phyloP scores from a whole-genome alignment of 2,329 filamentous ascomycete genomes.

The Calonectria pseudoturangicola region DNA sequence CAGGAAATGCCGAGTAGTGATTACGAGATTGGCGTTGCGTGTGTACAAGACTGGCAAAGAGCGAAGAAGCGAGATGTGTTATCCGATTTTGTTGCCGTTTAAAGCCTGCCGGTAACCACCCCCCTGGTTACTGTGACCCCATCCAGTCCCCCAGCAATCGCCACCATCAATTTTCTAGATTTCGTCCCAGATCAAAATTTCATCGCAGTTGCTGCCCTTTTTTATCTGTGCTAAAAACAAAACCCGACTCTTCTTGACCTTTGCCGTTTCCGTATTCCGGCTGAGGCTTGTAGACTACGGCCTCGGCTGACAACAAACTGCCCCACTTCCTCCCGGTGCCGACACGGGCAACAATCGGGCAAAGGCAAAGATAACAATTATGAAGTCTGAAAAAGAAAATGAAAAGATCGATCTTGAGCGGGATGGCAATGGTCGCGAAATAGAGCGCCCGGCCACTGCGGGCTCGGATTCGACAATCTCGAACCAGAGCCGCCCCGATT shows the following conservation, averaged over 20 bases:
- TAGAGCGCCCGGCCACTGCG: conserved; percentile 40
- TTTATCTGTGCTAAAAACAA: not conserved
- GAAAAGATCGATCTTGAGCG: conserved; percentile 46
- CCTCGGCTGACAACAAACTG: conserved; percentile 37
- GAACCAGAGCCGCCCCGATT: conserved; percentile 31
- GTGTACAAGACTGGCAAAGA: conserved; percentile 7
- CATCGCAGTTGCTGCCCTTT: conserved; percentile 2
- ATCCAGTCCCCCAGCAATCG: conserved; percentile 1
- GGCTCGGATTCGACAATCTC: conserved; percentile 44
- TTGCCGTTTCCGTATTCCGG: conserved; percentile 17
- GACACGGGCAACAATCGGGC: conserved; percentile 35
- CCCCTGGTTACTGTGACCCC: conserved; percentile 18
- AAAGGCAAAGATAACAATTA: conserved; percentile 25
- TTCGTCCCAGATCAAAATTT: not conserved
- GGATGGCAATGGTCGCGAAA: conserved; percentile 30
- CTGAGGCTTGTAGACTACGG: conserved; percentile 14
- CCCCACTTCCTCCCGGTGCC: conserved; percentile 49
- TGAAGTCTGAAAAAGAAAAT: conserved; percentile 40
- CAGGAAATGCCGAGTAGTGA: conserved; percentile 40
- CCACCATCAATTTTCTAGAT: conserved; percentile 21
- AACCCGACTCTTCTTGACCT: not conserved
- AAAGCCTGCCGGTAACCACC: conserved; percentile 22
- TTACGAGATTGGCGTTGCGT: conserved; percentile 7
- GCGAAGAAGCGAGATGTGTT: conserved; percentile 25
- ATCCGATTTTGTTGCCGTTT: conserved; percentile 36